These are phyloP conservation scores for Detonula confervacea DNA, from an alignment of 352 stramenopile genomes.

Conservation along the genomic window DNA sequence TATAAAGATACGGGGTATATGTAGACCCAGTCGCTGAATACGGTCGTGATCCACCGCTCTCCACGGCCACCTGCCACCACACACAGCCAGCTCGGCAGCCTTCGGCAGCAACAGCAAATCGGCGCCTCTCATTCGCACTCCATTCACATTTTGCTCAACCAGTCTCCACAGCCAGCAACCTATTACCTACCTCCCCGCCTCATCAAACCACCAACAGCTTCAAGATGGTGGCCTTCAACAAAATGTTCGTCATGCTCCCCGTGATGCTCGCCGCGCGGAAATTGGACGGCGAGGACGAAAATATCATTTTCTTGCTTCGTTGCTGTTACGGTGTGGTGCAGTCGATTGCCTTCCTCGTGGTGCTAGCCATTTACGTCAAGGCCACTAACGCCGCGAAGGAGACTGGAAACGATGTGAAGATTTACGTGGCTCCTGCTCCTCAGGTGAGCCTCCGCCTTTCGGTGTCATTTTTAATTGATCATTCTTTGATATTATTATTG, in stretches of 20 bases:
- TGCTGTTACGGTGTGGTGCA: conserved; percentile 75
- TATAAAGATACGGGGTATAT: too few relatives aligned
- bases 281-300: conserved; percentile 82
- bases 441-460: conserved; percentile 57
- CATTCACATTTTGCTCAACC: too few relatives aligned
- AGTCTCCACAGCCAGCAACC: too few relatives aligned
- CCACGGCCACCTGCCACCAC: too few relatives aligned
- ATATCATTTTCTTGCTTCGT: conserved; percentile 78
- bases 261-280: conserved; percentile 84
- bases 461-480: not conserved
- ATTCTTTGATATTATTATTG: not conserved
- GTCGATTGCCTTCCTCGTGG: conserved; percentile 56
- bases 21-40: too few relatives aligned
- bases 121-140: too few relatives aligned
- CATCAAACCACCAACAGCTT: too few relatives aligned
- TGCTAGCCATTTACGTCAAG: conserved; percentile 75
- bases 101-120: too few relatives aligned
- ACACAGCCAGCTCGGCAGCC: too few relatives aligned
- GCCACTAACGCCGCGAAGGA: conserved; percentile 31
- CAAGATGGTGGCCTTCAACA: too few relatives aligned
- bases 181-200: too few relatives aligned
- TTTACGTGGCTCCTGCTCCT: conserved; percentile 77
- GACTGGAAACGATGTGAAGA: conserved; percentile 43
- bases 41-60: too few relatives aligned
- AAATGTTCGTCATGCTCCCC: conserved; percentile 53